These are phyloP conservation scores for Selenicereus undatus DNA, from an alignment of 148 eudicot species.

Conservation along the genomic window DNA sequence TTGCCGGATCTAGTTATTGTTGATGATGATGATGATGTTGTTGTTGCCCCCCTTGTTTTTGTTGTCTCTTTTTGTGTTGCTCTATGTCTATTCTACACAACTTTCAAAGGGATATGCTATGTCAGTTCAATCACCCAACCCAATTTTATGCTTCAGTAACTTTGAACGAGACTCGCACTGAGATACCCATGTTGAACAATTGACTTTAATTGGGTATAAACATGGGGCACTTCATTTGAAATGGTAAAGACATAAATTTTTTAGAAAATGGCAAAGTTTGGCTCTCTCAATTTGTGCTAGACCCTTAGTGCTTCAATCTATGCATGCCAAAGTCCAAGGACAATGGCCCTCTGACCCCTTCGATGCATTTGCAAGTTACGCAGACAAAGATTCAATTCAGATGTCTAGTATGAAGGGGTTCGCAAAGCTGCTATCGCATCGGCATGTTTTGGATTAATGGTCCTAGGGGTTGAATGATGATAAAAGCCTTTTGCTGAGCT, in stretches of 20 bases:
- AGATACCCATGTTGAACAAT: no score
- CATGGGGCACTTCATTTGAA: neutral
- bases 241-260: neutral
- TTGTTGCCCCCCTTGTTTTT: neutral
- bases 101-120: neutral
- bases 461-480: neutral
- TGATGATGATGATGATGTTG: neutral
- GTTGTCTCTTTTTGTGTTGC: neutral
- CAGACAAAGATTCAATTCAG: neutral
- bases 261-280: neutral
- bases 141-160: neutral
- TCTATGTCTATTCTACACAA: no score
- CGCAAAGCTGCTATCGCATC: neutral
- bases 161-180: neutral
- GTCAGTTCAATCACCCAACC: no score
- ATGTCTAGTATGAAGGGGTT: neutral
- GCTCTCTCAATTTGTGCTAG: neutral
- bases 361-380: no score
- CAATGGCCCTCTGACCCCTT: neutral
- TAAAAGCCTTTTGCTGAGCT: neutral
- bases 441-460: neutral
- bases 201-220: no score
- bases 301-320: neutral
- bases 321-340: neutral
- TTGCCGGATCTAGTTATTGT: conserved; percentile 14